phyloP scores from a whole-genome alignment of 176 grass and related monocot species.

The Phoenix roebelenii region DNA sequence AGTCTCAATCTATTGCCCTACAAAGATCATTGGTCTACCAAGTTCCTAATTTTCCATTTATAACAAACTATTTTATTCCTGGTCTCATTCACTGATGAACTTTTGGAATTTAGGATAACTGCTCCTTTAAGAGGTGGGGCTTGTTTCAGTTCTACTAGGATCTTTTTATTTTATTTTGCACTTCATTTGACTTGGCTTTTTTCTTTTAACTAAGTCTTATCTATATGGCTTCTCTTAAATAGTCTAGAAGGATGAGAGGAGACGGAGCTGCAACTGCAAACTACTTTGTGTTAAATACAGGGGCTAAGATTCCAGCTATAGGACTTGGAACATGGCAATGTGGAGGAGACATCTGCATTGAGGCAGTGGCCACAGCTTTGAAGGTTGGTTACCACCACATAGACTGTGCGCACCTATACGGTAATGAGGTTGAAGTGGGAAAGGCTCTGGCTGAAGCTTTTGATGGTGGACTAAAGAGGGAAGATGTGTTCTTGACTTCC shows the following conservation, averaged over 20 bases:
- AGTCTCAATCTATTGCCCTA: too few relatives aligned
- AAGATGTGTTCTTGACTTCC: slow-evolving; percentile 36
- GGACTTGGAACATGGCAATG: slow-evolving; percentile 42
- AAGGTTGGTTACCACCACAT: slow-evolving; percentile 29
- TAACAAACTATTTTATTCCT: too few relatives aligned
- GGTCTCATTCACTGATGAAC: too few relatives aligned
- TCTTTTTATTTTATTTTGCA: too few relatives aligned
- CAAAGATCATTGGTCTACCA: too few relatives aligned
- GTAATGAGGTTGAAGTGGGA: slow-evolving; percentile 33
- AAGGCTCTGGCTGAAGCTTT: slow-evolving; percentile 26
- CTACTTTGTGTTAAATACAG: slow-evolving; percentile 39
- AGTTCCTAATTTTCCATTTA: too few relatives aligned
- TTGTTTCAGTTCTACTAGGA: too few relatives aligned
- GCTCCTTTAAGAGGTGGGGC: too few relatives aligned
- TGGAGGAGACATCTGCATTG: slow-evolving; percentile 26
- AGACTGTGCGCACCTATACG: slow-evolving; percentile 39
- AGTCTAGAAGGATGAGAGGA: slow-evolving; percentile 7
- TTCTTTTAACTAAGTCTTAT: too few relatives aligned
- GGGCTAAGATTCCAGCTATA: slow-evolving; percentile 32
- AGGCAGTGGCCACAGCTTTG: slow-evolving; percentile 30
- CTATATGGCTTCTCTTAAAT: too few relatives aligned
- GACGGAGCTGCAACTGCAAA: slow-evolving; percentile 10
- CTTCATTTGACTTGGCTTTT: too few relatives aligned
- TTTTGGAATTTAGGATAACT: too few relatives aligned
- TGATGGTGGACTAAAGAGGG: slow-evolving; percentile 21